Percentiles rank a stretch among this genome's conserved stretches.
Conservation (phyloP, 169 alveolate genomes). For the Plasmodium inui region DNA sequence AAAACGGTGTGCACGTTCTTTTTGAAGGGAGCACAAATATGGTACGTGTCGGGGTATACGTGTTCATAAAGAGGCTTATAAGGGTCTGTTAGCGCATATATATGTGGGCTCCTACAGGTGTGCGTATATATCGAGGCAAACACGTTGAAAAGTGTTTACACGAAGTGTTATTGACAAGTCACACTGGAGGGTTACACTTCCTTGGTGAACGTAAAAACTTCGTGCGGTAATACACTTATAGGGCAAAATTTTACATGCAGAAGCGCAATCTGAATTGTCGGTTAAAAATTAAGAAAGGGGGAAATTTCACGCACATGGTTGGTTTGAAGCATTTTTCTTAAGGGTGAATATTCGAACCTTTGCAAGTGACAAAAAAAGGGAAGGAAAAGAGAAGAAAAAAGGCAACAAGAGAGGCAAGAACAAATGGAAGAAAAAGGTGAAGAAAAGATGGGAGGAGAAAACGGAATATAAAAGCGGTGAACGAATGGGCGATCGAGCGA, state of each 20-base stretch:
- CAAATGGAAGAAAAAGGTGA: neutral
- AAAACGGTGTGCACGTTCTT: neutral
- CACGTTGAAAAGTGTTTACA: slow-evolving; percentile 11
- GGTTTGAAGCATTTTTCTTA: slow-evolving; percentile 22
- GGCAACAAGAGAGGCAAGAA: no score
- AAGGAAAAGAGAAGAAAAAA: neutral
- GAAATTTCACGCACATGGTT: neutral
- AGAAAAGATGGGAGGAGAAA: neutral
- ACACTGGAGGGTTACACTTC: slow-evolving; percentile 2
- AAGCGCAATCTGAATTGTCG: slow-evolving; percentile 29
- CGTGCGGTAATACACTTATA: neutral
- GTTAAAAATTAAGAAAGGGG: slow-evolving; percentile 46
- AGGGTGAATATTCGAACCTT: slow-evolving; percentile 21
- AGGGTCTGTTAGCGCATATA: neutral
- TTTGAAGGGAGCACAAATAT: neutral
- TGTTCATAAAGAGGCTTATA: neutral
- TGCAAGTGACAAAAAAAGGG: neutral
- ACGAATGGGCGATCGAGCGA: neutral
- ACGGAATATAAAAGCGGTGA: neutral
- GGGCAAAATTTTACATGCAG: slow-evolving; percentile 15
- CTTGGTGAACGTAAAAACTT: slow-evolving; percentile 2
- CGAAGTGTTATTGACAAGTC: slow-evolving; percentile 4
- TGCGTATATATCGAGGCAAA: neutral
- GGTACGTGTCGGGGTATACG: neutral
- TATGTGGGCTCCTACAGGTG: slow-evolving; percentile 16